Conservation (phyloP, 495 filamentous ascomycete species). For the Neurospora sp. region DNA sequence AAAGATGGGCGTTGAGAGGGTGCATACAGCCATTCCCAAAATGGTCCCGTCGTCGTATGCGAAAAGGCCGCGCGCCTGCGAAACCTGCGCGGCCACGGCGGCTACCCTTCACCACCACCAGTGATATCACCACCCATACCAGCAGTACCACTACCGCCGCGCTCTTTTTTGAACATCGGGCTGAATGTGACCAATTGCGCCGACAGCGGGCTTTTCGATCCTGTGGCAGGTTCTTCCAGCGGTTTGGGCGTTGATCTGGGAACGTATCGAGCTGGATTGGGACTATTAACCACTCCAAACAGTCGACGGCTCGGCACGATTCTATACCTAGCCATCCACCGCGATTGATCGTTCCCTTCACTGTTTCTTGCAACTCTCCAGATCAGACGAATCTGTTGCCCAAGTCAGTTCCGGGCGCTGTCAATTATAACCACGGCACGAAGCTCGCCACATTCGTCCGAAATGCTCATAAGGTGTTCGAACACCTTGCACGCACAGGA, state of each 20-base stretch:
- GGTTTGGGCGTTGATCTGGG: neutral
- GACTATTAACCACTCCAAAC: neutral
- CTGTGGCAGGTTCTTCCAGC: neutral
- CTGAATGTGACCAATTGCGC: neutral
- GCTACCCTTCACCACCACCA: neutral
- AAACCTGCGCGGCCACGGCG: neutral
- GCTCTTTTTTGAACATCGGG: neutral
- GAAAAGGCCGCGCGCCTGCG: neutral
- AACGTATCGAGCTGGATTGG: neutral
- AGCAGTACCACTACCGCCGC: neutral
- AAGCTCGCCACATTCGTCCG: neutral
- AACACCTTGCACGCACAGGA: neutral
- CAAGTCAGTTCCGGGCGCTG: neutral
- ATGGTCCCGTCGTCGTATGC: neutral
- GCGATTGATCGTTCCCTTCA: neutral
- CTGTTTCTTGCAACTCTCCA: neutral
- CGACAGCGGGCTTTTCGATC: neutral
- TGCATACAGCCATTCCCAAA: neutral
- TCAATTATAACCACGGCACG: neutral
- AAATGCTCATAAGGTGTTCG: neutral
- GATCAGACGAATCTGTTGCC: neutral
- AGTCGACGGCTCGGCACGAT: neutral
- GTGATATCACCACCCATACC: neutral
- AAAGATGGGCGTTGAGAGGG: neutral
- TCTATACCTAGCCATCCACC: neutral